phyloP scores from a whole-genome alignment of 2,329 filamentous ascomycete species.

The Aspergillus sp. region DNA sequence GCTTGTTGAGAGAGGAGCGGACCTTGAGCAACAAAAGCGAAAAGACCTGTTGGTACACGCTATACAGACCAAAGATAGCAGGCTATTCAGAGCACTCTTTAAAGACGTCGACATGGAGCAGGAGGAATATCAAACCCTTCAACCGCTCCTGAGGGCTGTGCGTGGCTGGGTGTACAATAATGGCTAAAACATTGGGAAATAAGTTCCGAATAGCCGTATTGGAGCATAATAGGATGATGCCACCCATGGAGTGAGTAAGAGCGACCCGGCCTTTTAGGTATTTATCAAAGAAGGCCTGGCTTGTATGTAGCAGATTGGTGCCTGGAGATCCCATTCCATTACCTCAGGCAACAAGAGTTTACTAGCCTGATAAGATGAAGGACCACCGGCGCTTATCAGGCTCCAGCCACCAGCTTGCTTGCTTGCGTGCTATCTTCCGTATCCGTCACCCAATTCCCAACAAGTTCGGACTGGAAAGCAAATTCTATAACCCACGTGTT shows the following conservation, averaged over 20 bases:
- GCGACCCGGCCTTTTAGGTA: too few relatives aligned
- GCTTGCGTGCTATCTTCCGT: background rate
- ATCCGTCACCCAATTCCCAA: background rate
- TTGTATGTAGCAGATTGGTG: background rate
- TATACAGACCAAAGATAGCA: too few relatives aligned
- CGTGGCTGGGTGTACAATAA: background rate
- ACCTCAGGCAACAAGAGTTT: background rate
- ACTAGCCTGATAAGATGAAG: background rate
- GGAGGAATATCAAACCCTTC: background rate
- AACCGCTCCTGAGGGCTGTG: background rate
- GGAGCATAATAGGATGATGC: too few relatives aligned
- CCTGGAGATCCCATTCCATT: background rate
- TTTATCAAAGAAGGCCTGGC: too few relatives aligned
- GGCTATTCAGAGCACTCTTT: too few relatives aligned
- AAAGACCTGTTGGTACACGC: too few relatives aligned
- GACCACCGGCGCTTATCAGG: conserved; percentile 4
- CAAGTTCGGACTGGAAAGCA: too few relatives aligned
- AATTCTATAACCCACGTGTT: background rate
- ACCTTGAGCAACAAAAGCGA: too few relatives aligned
- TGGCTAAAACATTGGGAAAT: background rate
- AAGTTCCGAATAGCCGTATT: too few relatives aligned
- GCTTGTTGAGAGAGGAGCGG: too few relatives aligned
- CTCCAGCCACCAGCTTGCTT: background rate
- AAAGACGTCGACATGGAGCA: background rate
- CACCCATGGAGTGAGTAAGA: too few relatives aligned